Evolutionary conservation across 2,329 filamentous ascomycete genomes (phyloP).

Genomic region (Colletotrichum magnum): DNA sequence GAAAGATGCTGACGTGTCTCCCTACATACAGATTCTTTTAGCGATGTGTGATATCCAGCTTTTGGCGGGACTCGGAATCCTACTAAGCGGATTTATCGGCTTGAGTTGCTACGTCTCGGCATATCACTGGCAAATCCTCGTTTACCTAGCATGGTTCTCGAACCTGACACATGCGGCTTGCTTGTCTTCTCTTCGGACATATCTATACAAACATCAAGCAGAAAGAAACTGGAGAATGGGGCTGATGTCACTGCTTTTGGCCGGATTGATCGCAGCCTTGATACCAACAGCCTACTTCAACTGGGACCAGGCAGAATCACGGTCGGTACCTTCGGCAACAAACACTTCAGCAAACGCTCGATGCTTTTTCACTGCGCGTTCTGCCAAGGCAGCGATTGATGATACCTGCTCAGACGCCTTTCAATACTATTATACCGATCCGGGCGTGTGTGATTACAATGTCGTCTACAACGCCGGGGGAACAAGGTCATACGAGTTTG

Average conservation of each 20-base stretch:
- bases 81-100: slow-evolving; percentile 42
- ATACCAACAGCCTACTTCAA: slow-evolving; percentile 2
- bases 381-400: too few relatives aligned
- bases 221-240: not conserved
- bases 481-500: too few relatives aligned
- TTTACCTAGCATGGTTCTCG: slow-evolving; percentile 51
- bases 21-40: not conserved
- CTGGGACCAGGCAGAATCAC: not conserved
- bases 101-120: not conserved
- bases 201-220: not conserved
- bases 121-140: slow-evolving; percentile 50
- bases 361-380: too few relatives aligned
- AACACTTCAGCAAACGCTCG: too few relatives aligned
- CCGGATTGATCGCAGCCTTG: not conserved
- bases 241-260: not conserved
- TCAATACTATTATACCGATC: too few relatives aligned
- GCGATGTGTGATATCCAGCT: slow-evolving; percentile 46
- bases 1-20: not conserved
- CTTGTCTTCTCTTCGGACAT: slow-evolving; percentile 29
- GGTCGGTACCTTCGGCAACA: too few relatives aligned
- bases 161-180: slow-evolving; percentile 47
- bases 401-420: too few relatives aligned
- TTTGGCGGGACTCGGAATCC: slow-evolving; percentile 49
- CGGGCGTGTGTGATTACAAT: too few relatives aligned
- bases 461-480: too few relatives aligned